A percentile compares a stretch with the other conserved stretches of the same genome.
phyloP scores from a whole-genome alignment of 75 land plant genomes.

The Pseudotsuga menziesii region DNA sequence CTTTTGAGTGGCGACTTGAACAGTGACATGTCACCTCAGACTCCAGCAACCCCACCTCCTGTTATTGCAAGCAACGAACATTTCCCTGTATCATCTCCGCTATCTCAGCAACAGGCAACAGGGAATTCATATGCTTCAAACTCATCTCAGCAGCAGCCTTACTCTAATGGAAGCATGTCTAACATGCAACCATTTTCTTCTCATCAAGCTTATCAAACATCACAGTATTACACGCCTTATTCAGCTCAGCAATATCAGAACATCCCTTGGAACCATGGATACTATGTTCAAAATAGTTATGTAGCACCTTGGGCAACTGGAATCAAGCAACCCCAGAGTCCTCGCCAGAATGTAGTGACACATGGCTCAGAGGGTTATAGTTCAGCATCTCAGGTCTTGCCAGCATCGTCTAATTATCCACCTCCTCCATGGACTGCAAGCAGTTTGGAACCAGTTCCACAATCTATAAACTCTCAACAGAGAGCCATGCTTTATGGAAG shows the following conservation, averaged over 20 bases:
- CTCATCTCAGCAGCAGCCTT: not conserved
- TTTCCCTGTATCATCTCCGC: not conserved
- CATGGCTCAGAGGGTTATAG: constrained; percentile 12
- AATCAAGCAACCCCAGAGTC: constrained; percentile 11
- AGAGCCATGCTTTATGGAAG: constrained; percentile 2
- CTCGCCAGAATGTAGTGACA: not conserved
- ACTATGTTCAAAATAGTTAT: constrained; percentile 32
- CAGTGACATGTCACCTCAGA: constrained; percentile 24
- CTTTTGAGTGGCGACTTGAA: constrained; percentile 37
- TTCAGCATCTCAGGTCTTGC: constrained; percentile 13
- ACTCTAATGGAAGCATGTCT: not conserved
- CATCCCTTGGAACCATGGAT: constrained; percentile 21
- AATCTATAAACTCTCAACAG: constrained; percentile 8
- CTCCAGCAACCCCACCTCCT: constrained; percentile 16
- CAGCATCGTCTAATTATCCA: constrained; percentile 20
- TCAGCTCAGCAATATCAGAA: constrained; percentile 1
- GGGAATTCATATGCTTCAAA: constrained; percentile 9
- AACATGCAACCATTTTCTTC: not conserved
- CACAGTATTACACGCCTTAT: constrained; percentile 3
- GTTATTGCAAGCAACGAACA: constrained; percentile 5
- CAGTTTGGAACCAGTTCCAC: constrained; percentile 6
- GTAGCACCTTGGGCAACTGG: constrained; percentile 64
- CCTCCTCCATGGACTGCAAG: constrained; percentile 58
- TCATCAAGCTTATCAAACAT: constrained; percentile 4
- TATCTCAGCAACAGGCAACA: not conserved